A percentile compares a stretch with the other conserved stretches of the same genome.
phyloP scores from a whole-genome alignment of 2,329 filamentous ascomycete species.

The Exophiala sp. region DNA sequence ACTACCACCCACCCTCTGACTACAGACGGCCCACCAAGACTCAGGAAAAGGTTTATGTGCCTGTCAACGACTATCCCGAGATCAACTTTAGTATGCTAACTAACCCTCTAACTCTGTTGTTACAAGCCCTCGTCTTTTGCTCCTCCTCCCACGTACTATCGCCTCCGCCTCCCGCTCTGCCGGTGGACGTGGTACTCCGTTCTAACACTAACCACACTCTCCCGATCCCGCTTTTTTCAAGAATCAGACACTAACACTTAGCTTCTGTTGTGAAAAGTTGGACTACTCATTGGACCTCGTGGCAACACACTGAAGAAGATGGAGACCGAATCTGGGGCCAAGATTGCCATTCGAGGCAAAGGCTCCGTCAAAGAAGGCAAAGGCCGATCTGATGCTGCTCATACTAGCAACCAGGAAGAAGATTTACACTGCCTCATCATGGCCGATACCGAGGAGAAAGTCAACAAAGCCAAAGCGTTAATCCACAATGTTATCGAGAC shows the following conservation, averaged over 20 bases:
- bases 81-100: constrained; percentile 99
- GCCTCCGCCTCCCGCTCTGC: constrained; percentile 15
- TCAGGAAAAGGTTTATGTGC: constrained; percentile 99
- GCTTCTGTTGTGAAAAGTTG: constrained; percentile 83
- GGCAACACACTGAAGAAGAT: constrained; percentile 99
- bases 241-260: constrained; percentile 75
- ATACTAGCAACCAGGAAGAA: constrained; percentile 99
- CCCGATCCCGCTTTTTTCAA: constrained; percentile 30
- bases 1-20: constrained; percentile 97
- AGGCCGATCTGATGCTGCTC: constrained; percentile 94
- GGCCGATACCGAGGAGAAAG: constrained; percentile 99
- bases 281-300: constrained; percentile 99
- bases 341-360: constrained; percentile 99
- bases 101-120: constrained; percentile 93
- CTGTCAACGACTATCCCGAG: constrained; percentile 99
- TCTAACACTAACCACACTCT: constrained; percentile 36
- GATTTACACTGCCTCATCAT: constrained; percentile 98
- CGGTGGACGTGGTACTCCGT: constrained; percentile 24
- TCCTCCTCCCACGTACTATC: constrained; percentile 33
- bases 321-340: constrained; percentile 93
- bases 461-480: constrained; percentile 97
- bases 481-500: constrained; percentile 99
- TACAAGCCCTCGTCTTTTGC: constrained; percentile 46
- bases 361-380: constrained; percentile 99
- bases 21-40: constrained; percentile 99